Conservation (phyloP, 2,329 filamentous ascomycete genomes). For the Stachybotrys elegans region DNA sequence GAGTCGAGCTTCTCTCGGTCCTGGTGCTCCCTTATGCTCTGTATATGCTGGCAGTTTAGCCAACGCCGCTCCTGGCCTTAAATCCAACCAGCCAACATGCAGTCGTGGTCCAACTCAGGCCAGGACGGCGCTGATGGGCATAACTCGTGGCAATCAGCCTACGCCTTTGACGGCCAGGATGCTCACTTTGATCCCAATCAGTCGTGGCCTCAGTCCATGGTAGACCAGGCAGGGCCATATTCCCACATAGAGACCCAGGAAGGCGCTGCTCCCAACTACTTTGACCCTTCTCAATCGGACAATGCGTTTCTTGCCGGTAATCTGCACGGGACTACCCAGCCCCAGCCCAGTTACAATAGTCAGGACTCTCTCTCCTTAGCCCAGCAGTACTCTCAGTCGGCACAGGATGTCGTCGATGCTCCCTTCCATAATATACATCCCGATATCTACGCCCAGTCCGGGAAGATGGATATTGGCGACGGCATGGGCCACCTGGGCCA, state of each 20-base stretch:
- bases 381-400: constrained; percentile 27
- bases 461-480: constrained; percentile 23
- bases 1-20: too few relatives aligned
- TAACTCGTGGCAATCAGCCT: constrained; percentile 29
- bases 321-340: constrained; percentile 22
- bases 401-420: constrained; percentile 31
- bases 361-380: constrained; percentile 25
- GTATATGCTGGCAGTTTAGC: background rate
- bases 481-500: constrained; percentile 24
- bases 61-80: background rate
- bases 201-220: constrained; percentile 30
- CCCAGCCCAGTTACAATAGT: constrained; percentile 20
- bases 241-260: constrained; percentile 26
- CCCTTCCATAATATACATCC: constrained; percentile 30
- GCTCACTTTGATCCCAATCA: constrained; percentile 34
- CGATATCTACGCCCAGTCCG: constrained; percentile 31
- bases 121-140: constrained; percentile 31
- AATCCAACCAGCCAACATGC: constrained; percentile 24
- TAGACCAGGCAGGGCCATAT: constrained; percentile 25
- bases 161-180: constrained; percentile 25
- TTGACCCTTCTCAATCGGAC: constrained; percentile 25
- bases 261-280: constrained; percentile 26
- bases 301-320: constrained; percentile 24
- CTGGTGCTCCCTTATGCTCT: background rate
- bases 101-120: constrained; percentile 33